A percentile compares a stretch with the other conserved stretches of the same genome.
These are phyloP conservation scores for Penicillium sp. DNA, from an alignment of 2,329 filamentous ascomycete species.

Conservation along the genomic window DNA sequence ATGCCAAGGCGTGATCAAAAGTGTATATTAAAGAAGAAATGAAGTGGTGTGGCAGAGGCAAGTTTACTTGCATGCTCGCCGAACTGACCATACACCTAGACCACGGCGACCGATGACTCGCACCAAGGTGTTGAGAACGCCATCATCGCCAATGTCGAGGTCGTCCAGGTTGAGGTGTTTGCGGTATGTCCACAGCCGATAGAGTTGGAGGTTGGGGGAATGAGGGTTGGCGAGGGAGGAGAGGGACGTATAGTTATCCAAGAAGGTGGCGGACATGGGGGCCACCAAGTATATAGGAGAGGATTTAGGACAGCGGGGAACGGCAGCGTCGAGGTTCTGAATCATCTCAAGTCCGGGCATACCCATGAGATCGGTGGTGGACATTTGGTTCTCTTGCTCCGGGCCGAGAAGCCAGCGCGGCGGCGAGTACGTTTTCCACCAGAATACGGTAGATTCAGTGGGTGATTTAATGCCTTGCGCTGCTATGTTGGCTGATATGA, in stretches of 20 bases:
- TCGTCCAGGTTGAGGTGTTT: conserved; percentile 50
- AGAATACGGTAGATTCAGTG: conserved; percentile 40
- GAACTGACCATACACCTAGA: conserved; percentile 46
- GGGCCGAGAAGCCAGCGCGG: conserved; percentile 48
- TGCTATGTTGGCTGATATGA: conserved; percentile 28
- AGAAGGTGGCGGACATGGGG: conserved; percentile 41
- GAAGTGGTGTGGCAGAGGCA: no score
- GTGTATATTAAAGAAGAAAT: no score
- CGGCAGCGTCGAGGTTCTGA: conserved; percentile 31
- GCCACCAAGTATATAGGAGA: conserved; percentile 42
- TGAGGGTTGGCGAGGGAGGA: conserved; percentile 7
- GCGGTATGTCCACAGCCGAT: conserved; percentile 41
- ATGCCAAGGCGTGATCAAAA: no score
- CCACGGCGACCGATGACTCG: conserved; percentile 47
- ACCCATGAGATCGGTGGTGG: conserved; percentile 47
- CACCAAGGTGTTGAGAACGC: conserved; percentile 41
- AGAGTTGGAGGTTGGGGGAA: conserved; percentile 28
- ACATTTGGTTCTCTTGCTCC: conserved; percentile 30
- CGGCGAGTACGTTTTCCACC: conserved; percentile 53
- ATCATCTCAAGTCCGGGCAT: conserved; percentile 40
- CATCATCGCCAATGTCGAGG: conserved; percentile 47
- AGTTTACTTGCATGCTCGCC: conserved; percentile 25
- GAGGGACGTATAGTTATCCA: conserved; percentile 34
- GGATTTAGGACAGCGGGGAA: conserved; percentile 28
- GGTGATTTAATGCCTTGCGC: conserved; percentile 21